Evolutionary conservation across 345 rosid genomes (phyloP).

Genomic region (Garcia nutans): DNA sequence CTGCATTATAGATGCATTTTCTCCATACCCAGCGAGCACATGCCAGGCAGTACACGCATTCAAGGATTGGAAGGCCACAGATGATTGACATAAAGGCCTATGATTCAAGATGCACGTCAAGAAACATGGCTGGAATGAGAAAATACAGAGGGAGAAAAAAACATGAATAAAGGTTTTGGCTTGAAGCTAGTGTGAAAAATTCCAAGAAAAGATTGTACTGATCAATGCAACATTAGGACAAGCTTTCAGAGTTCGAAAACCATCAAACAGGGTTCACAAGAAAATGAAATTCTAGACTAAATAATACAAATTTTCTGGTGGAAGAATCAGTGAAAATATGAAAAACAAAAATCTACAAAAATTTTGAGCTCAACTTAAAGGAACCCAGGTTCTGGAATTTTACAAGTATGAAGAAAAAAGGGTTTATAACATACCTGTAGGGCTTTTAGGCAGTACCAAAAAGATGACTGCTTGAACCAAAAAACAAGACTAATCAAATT

Average conservation of each 20-base stretch:
- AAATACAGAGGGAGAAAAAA: background rate
- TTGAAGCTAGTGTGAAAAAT: background rate
- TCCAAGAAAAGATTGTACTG: background rate
- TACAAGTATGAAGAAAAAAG: background rate
- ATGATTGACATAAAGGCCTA: constrained; percentile 72
- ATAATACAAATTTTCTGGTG: background rate
- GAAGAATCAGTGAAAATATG: background rate
- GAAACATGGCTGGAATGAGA: constrained; percentile 11
- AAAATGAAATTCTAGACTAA: background rate
- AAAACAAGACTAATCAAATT: background rate
- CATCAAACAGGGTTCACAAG: background rate
- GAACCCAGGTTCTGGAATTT: background rate
- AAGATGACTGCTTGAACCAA: background rate
- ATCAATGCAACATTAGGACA: background rate
- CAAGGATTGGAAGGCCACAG: constrained; percentile 81
- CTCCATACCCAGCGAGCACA: constrained; percentile 88
- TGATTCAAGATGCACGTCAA: constrained; percentile 25
- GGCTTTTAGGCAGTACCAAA: background rate
- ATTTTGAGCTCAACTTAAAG: background rate
- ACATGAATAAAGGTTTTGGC: background rate
- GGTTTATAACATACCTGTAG: constrained; percentile 7
- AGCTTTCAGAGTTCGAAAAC: background rate
- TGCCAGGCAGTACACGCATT: constrained; percentile 83
- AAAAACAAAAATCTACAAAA: background rate
- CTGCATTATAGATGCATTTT: constrained; percentile 84